These are phyloP conservation scores for Eryngium alpinum DNA, from an alignment of 140 eudicot species.

Conservation along the genomic window DNA sequence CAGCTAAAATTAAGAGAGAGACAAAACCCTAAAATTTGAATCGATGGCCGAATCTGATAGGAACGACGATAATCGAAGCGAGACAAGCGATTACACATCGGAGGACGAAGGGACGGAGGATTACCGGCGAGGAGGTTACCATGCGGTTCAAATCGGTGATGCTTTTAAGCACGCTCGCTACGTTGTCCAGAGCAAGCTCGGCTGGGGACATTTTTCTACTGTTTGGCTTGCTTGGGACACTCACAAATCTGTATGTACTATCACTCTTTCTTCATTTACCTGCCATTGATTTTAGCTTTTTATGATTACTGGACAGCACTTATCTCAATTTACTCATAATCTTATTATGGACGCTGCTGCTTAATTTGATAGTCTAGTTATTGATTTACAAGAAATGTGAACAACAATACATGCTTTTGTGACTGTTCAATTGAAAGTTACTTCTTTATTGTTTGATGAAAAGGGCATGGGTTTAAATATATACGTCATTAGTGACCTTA, in stretches of 20 bases:
- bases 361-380: too few relatives aligned
- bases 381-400: too few relatives aligned
- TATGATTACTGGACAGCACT: too few relatives aligned
- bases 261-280: background rate
- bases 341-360: too few relatives aligned
- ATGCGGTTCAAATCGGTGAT: constrained; percentile 66
- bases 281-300: too few relatives aligned
- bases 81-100: constrained; percentile 59
- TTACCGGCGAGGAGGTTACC: constrained; percentile 76
- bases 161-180: constrained; percentile 61
- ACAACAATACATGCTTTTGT: too few relatives aligned
- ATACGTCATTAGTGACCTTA: too few relatives aligned
- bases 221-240: constrained; percentile 95
- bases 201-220: constrained; percentile 94
- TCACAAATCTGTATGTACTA: constrained; percentile 42
- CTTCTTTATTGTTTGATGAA: too few relatives aligned
- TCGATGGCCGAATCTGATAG: constrained; percentile 31
- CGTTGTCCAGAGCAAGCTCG: constrained; percentile 80
- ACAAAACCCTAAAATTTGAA: background rate
- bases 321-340: too few relatives aligned
- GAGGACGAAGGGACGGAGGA: constrained; percentile 93
- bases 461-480: too few relatives aligned
- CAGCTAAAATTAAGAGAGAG: too few relatives aligned
- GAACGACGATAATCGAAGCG: constrained; percentile 43
- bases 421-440: too few relatives aligned